These are phyloP conservation scores for Closterium sp. DNA, from an alignment of 139 green algal species.

Conservation along the genomic window DNA sequence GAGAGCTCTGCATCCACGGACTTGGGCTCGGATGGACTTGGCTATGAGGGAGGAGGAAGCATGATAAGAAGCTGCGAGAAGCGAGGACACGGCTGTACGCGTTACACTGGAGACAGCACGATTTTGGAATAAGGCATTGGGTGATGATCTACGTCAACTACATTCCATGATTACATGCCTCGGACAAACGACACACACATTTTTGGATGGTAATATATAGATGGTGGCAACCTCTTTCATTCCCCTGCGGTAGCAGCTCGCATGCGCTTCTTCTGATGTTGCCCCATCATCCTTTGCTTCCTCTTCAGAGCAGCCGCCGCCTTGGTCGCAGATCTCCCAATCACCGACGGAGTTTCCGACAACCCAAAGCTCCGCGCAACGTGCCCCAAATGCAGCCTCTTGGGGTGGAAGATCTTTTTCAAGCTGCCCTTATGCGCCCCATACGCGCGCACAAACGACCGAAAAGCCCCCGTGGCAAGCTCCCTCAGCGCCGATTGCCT, in stretches of 20 bases:
- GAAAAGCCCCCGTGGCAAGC: conserved; percentile 70
- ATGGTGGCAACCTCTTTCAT: background rate
- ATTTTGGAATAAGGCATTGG: too few relatives aligned
- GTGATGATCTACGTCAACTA: too few relatives aligned
- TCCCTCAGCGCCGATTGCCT: background rate
- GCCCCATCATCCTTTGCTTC: background rate
- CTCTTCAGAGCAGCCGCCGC: background rate
- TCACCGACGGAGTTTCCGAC: conserved; percentile 56
- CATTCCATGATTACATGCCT: too few relatives aligned
- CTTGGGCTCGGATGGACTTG: background rate
- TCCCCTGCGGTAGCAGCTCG: background rate
- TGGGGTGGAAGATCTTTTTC: conserved; percentile 83
- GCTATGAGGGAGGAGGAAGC: background rate
- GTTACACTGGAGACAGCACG: background rate
- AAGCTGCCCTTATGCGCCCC: conserved; percentile 68
- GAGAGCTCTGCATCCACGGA: background rate
- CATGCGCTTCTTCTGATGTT: background rate
- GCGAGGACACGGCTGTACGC: background rate
- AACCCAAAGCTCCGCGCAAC: conserved; percentile 84
- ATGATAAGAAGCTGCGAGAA: background rate
- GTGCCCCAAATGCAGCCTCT: conserved; percentile 89
- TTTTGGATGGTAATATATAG: background rate
- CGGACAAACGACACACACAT: too few relatives aligned
- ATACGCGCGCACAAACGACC: conserved; percentile 81
- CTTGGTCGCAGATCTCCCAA: conserved; percentile 43